Conservation (phyloP, 1,139 yeast species). For the Groenewaldozyma sp. region DNA sequence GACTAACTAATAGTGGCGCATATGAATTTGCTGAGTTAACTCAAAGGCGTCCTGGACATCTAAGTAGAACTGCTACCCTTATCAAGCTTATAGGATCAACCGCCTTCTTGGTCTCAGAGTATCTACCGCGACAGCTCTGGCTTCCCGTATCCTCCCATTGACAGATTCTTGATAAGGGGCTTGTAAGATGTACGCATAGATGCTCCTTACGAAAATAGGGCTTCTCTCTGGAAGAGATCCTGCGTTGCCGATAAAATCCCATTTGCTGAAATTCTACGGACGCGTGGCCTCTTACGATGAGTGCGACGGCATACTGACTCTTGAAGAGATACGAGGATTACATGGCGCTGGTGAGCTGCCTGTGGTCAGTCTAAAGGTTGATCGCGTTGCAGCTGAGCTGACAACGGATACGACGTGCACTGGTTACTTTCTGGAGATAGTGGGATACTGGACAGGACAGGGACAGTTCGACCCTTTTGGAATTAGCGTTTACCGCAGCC, state of each 20-base stretch:
- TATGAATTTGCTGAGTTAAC: too few species aligned
- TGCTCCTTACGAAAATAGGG: background rate
- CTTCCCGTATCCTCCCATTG: too few species aligned
- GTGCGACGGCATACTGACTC: background rate
- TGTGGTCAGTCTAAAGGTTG: background rate
- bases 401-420: background rate
- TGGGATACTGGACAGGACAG: slow-evolving; percentile 8
- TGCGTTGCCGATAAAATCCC: background rate
- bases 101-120: too few species aligned
- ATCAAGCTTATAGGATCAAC: too few species aligned
- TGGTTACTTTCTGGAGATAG: slow-evolving; percentile 7
- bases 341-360: background rate
- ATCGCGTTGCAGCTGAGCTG: background rate
- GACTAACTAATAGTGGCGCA: too few species aligned
- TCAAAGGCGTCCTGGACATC: too few species aligned
- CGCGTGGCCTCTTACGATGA: slow-evolving; percentile 4
- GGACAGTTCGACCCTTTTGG: background rate
- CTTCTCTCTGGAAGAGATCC: background rate
- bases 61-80: too few species aligned
- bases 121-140: too few species aligned
- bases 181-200: too few species aligned
- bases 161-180: too few species aligned
- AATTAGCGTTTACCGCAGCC: background rate
- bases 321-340: slow-evolving; percentile 4
- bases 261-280: slow-evolving; percentile 5